Base-by-base conservation (phyloP, 495 filamentous ascomycete genomes). In the Penicillium herquei region DNA sequence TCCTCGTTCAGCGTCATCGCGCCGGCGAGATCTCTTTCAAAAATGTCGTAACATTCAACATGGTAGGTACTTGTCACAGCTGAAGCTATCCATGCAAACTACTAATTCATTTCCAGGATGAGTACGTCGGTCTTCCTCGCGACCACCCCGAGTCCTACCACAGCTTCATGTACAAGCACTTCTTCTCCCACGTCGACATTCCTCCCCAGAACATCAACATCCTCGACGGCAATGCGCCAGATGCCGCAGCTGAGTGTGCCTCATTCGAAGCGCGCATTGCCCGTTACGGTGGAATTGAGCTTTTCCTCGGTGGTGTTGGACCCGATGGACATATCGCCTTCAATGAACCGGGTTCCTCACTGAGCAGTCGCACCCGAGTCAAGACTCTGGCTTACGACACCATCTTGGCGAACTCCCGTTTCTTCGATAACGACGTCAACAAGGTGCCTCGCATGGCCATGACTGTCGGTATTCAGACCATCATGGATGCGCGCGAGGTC, bases 31-130 rank as follows among this genome's bases (percentile, higher is more conserved):
- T 94, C 57, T 92, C 89, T 0, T 94, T 93, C 66, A 86, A 85
- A 62, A 84, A 93, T 87, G 89, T 94, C 60, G 79, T 92, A 63
- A 94, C 90, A 7, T 93, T 93, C 77, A 95, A 95, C 69, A 95
- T 95, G 90, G 89, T 91, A 83, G 49, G 75, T 56, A 30, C 51
- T 31, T 37, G 49, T 33, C 26, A 18, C 12, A 26, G 39, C 5
- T 7, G 6, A n/a, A 17, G 32, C 33, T 33, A 5, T 10, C 43
- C 13, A 9, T 34, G 32, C 21, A 13, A 40, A 14, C 8, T 39
- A 13, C 7, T 54, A 16, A 44, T 39, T 3, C 9, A 13, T 9
- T 14, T 13, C 0, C 52, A 92, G 89, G 90, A 93, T 71, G 90
- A 95, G 75, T 95, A 93, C 68, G 86, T 93, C 62, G 87, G 87